phyloP scores from a whole-genome alignment of 495 filamentous ascomycete species.

The Aspergillus ostianus region DNA sequence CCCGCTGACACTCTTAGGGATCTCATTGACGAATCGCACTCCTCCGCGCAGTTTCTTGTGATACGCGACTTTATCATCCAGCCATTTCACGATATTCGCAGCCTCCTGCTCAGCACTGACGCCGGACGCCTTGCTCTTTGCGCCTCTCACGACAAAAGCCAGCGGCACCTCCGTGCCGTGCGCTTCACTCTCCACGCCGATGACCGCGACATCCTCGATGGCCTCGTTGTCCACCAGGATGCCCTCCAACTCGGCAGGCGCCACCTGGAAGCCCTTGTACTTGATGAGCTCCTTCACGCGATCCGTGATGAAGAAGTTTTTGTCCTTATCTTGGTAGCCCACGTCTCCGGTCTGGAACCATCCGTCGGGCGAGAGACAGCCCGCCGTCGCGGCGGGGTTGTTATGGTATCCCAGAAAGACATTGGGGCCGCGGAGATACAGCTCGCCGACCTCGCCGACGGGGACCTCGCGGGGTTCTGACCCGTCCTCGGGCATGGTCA shows the following conservation, averaged over 20 bases:
- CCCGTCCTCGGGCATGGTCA: slow-evolving; percentile 53
- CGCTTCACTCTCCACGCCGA: slow-evolving; percentile 69
- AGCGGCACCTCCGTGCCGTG: slow-evolving; percentile 79
- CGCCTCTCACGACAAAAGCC: slow-evolving; percentile 69
- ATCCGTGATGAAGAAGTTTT: slow-evolving; percentile 73
- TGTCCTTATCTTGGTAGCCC: slow-evolving; percentile 57
- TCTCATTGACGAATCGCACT: slow-evolving; percentile 72
- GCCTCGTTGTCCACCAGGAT: slow-evolving; percentile 65
- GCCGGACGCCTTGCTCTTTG: slow-evolving; percentile 52
- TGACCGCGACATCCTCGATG: slow-evolving; percentile 82
- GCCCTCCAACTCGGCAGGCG: slow-evolving; percentile 87
- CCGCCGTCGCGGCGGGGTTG: slow-evolving; percentile 66
- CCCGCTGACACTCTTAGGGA: slow-evolving; percentile 83
- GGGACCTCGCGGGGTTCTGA: slow-evolving; percentile 57
- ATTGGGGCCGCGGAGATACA: slow-evolving; percentile 61
- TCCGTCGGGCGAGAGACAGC: slow-evolving; percentile 57
- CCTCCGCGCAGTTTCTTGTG: slow-evolving; percentile 84
- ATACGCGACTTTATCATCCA: slow-evolving; percentile 59
- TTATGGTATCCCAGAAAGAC: slow-evolving; percentile 74
- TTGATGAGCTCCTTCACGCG: slow-evolving; percentile 92
- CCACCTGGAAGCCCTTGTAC: slow-evolving; percentile 84
- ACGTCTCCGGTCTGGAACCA: slow-evolving; percentile 69
- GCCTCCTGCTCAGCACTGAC: slow-evolving; percentile 51
- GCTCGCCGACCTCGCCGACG: slow-evolving; percentile 63
- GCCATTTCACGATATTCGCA: slow-evolving; percentile 60